These are phyloP conservation scores for Inosperma sp. DNA, from an alignment of 768 basidiomycete genomes.

Conservation along the genomic window DNA sequence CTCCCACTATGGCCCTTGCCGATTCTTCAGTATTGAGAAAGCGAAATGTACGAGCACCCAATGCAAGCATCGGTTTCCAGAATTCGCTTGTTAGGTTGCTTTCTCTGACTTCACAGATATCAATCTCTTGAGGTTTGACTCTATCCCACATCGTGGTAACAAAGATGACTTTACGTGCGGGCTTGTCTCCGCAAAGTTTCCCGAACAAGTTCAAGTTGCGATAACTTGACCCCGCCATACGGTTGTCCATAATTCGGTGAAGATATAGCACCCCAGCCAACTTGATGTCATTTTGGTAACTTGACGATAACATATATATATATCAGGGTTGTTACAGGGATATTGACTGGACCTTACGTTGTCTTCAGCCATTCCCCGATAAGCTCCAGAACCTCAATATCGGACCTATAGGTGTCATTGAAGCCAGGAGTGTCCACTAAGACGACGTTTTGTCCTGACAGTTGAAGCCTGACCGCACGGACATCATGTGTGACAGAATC, in stretches of 20 bases:
- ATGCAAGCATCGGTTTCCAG: slow-evolving; percentile 39
- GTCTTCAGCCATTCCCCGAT: slow-evolving; percentile 21
- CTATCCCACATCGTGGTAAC: slow-evolving; percentile 40
- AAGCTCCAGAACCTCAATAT: slow-evolving; percentile 33
- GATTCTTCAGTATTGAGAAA: slow-evolving; percentile 29
- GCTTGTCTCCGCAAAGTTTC: slow-evolving; percentile 39
- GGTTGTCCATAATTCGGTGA: slow-evolving; percentile 36
- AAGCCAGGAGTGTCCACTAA: slow-evolving; percentile 27
- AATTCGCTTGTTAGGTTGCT: slow-evolving; percentile 20
- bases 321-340: neutral
- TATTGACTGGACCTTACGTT: slow-evolving; percentile 4
- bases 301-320: neutral
- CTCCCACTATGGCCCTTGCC: slow-evolving; percentile 30
- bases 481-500: no score
- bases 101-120: slow-evolving; percentile 26
- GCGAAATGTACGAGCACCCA: slow-evolving; percentile 36
- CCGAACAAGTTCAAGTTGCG: slow-evolving; percentile 44
- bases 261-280: slow-evolving; percentile 36
- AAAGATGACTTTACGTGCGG: slow-evolving; percentile 42
- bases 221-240: slow-evolving; percentile 35
- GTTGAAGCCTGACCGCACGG: no score
- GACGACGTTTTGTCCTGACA: no score
- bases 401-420: slow-evolving; percentile 24
- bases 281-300: slow-evolving; percentile 20
- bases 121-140: slow-evolving; percentile 25